Evolutionary conservation across 768 basidiomycete species (phyloP), one percentile per base, ranked within the genome.

Genomic region (Mycena galopus): DNA sequence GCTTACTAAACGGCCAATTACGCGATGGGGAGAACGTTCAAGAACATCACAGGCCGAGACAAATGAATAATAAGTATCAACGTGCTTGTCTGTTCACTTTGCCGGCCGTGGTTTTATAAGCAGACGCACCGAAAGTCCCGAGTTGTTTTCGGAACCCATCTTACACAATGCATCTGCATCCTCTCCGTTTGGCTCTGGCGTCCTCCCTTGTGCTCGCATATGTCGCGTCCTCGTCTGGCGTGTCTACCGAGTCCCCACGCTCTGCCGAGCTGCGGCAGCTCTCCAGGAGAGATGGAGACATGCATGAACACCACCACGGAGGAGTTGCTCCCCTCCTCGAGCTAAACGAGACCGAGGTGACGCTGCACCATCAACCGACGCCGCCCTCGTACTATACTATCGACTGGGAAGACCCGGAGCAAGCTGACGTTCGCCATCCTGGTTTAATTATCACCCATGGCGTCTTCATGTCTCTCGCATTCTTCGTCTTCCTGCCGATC

Each of bases 341-440:
- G 70, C 84, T 97, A 66, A 94, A 97, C 80, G 96, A 96, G 79
- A 93, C 93, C 0, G 90, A 93, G 65, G 82, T 96, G 58, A 83
- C 89, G 35, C 79, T 89, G 74, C 82, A 84, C 66, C 95, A 96
- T 79, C 79, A 84, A 0, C 91, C 91, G 0, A 93, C 92, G 0
- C 94, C 94, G 0, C 90, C 92, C 0, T 96, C 95, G 3, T 97
- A 96, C 81, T 95, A 90, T 81, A 91, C 93, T 17, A 88, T 93
- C 74, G 96, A 97, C 80, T 88, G 91, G 79, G 90, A 93, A 39
- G 85, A 87, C 59, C 80, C 78, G 9, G 88, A 85, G 67, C 78
- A 81, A 11, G 81, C 81, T 25, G 81, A 84, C 33, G 72, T 82
- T 29, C 86, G 90, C 42, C 88, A 92, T 79, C 90, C 91, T n/a